Evolutionary conservation across 441 rosid species (phyloP).

Genomic region (Eugenia klotzschiana): DNA sequence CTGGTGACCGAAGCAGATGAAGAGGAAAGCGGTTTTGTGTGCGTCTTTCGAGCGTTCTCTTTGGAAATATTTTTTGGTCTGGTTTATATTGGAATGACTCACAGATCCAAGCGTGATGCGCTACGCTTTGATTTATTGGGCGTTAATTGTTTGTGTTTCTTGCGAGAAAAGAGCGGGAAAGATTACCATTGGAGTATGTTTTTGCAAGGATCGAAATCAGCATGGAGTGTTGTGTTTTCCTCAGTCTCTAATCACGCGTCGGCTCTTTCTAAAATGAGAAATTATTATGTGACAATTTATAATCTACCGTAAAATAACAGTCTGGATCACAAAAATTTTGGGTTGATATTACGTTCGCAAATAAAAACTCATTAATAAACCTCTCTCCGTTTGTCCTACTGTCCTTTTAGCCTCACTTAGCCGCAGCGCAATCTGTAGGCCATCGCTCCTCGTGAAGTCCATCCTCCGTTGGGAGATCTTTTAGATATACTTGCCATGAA

Average conservation of each 20-base stretch:
- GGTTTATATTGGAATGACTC: background rate
- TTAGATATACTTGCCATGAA: background rate
- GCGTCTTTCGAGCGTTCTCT: background rate
- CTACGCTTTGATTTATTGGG: background rate
- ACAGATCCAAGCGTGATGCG: background rate
- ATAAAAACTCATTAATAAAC: background rate
- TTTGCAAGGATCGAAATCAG: background rate
- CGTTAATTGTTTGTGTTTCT: background rate
- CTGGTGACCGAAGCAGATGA: background rate
- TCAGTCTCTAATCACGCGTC: background rate
- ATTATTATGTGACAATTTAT: too few relatives aligned
- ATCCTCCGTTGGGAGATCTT: background rate
- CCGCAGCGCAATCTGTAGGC: background rate
- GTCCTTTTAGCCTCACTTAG: background rate
- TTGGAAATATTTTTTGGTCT: background rate
- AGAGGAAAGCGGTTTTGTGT: background rate
- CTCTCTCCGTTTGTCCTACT: background rate
- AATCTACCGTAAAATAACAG: too few relatives aligned
- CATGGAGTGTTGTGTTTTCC: background rate
- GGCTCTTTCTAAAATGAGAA: background rate
- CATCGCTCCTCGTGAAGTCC: background rate
- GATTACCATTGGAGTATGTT: background rate
- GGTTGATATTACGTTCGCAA: background rate
- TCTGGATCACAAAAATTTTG: background rate
- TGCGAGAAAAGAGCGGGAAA: background rate